Conservation (phyloP, 140 eudicot species). For the Erigeron philadelphicus region DNA sequence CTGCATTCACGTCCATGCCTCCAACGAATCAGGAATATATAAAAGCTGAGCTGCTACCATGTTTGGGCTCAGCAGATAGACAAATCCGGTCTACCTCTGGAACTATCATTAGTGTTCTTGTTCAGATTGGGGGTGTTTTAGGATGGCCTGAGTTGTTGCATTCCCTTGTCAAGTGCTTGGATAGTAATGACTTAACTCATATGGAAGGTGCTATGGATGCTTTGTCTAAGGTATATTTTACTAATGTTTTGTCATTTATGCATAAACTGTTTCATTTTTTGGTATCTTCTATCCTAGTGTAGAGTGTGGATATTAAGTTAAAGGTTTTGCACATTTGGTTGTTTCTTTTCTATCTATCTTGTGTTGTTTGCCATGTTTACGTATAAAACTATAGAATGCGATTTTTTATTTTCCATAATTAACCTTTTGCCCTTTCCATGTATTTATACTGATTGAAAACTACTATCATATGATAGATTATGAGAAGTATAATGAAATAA, state of each 20-base stretch:
- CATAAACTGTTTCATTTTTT: not conserved
- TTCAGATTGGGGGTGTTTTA: slow-evolving; percentile 73
- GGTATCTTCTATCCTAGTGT: slow-evolving; percentile 6
- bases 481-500: too few species aligned
- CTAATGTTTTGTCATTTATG: not conserved
- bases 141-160: slow-evolving; percentile 85
- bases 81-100: slow-evolving; percentile 84
- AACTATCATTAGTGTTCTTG: slow-evolving; percentile 79
- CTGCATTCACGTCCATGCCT: slow-evolving; percentile 58
- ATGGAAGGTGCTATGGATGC: slow-evolving; percentile 99
- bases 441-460: too few species aligned
- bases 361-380: slow-evolving; percentile 12
- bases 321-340: not conserved
- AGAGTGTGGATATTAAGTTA: not conserved
- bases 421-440: too few species aligned
- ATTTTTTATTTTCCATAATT: too few species aligned
- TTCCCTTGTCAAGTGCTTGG: slow-evolving; percentile 70
- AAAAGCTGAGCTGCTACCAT: slow-evolving; percentile 76
- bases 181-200: slow-evolving; percentile 68
- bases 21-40: slow-evolving; percentile 66
- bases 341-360: slow-evolving; percentile 9
- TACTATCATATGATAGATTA: too few species aligned
- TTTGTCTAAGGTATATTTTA: slow-evolving; percentile 71
- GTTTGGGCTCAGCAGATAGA: slow-evolving; percentile 76
- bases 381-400: too few species aligned